Conservation (phyloP, 148 eudicot genomes). For the Agrostemma githago region DNA sequence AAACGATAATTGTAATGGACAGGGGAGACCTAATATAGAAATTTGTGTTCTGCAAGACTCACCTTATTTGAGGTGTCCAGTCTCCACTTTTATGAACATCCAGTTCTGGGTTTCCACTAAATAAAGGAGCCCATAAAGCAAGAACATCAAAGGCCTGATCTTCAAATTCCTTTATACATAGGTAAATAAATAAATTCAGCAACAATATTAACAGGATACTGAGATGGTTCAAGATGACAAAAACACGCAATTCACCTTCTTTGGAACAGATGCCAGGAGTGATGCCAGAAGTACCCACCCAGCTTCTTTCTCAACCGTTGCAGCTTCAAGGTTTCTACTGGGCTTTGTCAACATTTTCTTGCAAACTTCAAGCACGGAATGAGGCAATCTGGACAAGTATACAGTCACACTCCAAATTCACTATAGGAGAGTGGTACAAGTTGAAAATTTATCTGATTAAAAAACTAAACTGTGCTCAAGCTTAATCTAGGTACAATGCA, state of each 20-base stretch:
- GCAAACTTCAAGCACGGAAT: conserved; percentile 83
- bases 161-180: conserved; percentile 76
- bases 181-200: conserved; percentile 18
- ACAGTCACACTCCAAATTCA: conserved; percentile 11
- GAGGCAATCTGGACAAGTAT: conserved; percentile 66
- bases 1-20: background rate
- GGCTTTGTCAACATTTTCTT: conserved; percentile 74
- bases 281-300: conserved; percentile 92
- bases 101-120: conserved; percentile 59
- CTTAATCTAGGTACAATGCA: background rate
- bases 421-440: background rate
- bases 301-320: conserved; percentile 75
- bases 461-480: background rate
- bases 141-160: conserved; percentile 95
- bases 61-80: conserved; percentile 60
- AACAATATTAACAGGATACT: conserved; percentile 1
- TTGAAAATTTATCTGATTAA: background rate
- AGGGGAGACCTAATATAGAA: background rate
- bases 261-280: conserved; percentile 80
- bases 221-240: conserved; percentile 9
- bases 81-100: conserved; percentile 52
- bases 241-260: conserved; percentile 48
- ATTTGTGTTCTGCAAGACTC: conserved; percentile 18
- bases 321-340: conserved; percentile 64
- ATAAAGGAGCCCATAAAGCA: conserved; percentile 80